phyloP scores from a whole-genome alignment of 2,329 filamentous ascomycete species.

The Pseudogymnoascus sp. region DNA sequence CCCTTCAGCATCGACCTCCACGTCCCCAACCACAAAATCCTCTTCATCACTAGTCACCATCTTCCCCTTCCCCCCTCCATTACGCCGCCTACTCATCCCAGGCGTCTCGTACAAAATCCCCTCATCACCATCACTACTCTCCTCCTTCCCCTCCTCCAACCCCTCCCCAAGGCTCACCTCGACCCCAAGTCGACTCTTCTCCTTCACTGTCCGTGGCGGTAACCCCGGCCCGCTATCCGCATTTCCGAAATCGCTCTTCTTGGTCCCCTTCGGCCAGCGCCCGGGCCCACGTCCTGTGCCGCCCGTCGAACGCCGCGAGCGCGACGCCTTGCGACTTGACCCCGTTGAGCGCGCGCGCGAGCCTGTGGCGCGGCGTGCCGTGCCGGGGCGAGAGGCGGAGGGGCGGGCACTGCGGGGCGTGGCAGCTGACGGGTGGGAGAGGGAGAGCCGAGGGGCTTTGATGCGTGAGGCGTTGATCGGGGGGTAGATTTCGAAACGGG shows the following conservation, averaged over 20 bases:
- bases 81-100: conserved; percentile 13
- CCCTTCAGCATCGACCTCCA: conserved; percentile 22
- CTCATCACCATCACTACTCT: conserved; percentile 16
- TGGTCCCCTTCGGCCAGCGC: conserved; percentile 60
- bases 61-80: conserved; percentile 17
- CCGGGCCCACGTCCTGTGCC: conserved; percentile 59
- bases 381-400: conserved; percentile 15
- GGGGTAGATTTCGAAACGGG: conserved; percentile 72
- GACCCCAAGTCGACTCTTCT: conserved; percentile 26
- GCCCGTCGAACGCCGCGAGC: conserved; percentile 48
- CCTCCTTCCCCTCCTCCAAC: conserved; percentile 11
- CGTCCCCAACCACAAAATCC: conserved; percentile 27
- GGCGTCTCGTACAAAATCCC: conserved; percentile 25
- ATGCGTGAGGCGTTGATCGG: conserved; percentile 46
- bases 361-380: conserved; percentile 29
- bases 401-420: conserved; percentile 17
- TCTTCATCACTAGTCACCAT: conserved; percentile 21
- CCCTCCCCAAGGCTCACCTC: conserved; percentile 25
- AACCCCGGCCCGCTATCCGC: conserved; percentile 58
- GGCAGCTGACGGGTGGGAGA: conserved; percentile 17
- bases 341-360: conserved; percentile 21
- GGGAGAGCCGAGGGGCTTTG: conserved; percentile 31
- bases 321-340: conserved; percentile 22
- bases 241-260: conserved; percentile 61
- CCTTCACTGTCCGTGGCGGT: conserved; percentile 39